phyloP scores from a whole-genome alignment of 2,329 filamentous ascomycete genomes.

The Cladophialophora bantiana region DNA sequence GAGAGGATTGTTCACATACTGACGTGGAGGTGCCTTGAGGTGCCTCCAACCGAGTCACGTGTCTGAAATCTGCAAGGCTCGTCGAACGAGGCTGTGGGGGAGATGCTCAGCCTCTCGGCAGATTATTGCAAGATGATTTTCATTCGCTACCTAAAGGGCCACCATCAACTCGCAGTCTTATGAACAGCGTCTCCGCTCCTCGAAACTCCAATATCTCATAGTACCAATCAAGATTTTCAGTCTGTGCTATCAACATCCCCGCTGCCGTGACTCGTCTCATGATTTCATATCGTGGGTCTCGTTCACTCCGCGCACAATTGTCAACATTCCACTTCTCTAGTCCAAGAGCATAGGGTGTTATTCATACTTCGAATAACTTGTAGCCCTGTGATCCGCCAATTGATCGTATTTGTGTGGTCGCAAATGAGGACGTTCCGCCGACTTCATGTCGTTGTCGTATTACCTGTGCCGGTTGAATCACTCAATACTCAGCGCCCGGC shows the following conservation, averaged over 20 bases:
- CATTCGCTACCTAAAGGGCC: neutral
- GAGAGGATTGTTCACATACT: neutral
- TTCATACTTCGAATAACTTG: neutral
- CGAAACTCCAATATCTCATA: constrained; percentile 7
- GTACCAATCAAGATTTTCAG: constrained; percentile 16
- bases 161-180: neutral
- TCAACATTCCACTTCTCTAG: constrained; percentile 7
- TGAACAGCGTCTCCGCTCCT: neutral
- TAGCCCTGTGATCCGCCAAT: neutral
- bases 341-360: neutral
- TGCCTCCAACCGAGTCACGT: neutral
- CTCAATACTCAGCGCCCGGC: constrained; percentile 34
- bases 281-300: constrained; percentile 20
- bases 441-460: neutral
- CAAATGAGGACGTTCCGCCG: neutral
- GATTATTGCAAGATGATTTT: neutral
- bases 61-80: neutral
- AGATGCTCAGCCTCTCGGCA: neutral
- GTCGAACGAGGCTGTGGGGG: neutral
- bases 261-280: constrained; percentile 20
- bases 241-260: constrained; percentile 25
- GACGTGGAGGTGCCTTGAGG: neutral
- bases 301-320: constrained; percentile 6
- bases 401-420: constrained; percentile 3
- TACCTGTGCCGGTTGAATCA: neutral